A percentile compares a stretch with the other conserved stretches of the same genome.
phyloP scores from a whole-genome alignment of 225 moss, liverwort and hornwort species.

The Pseudisothecium myosuroides region DNA sequence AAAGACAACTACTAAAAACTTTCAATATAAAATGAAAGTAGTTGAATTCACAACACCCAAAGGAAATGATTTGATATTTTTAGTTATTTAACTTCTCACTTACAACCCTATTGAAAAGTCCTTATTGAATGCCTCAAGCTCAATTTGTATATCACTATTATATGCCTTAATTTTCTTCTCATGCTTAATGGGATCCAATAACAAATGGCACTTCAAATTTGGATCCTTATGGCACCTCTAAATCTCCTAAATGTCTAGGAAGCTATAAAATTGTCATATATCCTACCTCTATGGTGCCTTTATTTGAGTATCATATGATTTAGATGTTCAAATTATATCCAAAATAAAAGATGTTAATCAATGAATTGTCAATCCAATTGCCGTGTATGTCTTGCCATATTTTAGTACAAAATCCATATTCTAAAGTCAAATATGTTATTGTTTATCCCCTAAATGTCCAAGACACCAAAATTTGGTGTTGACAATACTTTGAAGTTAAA shows the following conservation, averaged over 20 bases:
- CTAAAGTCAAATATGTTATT: neutral
- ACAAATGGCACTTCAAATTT: neutral
- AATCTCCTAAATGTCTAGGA: neutral
- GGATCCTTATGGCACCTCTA: neutral
- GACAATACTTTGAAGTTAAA: no score
- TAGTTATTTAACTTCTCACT: neutral
- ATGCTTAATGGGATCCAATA: neutral
- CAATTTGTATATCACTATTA: neutral
- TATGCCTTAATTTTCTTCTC: neutral
- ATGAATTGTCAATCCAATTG: neutral
- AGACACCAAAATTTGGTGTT: no score
- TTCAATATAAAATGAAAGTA: neutral
- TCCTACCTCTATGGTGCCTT: neutral
- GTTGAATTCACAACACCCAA: neutral
- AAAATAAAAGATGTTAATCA: neutral
- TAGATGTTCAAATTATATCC: neutral
- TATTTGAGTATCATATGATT: neutral
- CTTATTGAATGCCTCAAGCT: neutral
- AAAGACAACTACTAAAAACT: neutral
- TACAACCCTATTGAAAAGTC: neutral
- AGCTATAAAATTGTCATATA: neutral
- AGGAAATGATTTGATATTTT: neutral
- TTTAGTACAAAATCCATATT: neutral
- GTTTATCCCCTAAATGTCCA: no score
- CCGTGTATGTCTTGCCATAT: no score